Evolutionary conservation across 2,329 filamentous ascomycete species (phyloP).

Genomic region (Aspergillus quadricinctus): DNA sequence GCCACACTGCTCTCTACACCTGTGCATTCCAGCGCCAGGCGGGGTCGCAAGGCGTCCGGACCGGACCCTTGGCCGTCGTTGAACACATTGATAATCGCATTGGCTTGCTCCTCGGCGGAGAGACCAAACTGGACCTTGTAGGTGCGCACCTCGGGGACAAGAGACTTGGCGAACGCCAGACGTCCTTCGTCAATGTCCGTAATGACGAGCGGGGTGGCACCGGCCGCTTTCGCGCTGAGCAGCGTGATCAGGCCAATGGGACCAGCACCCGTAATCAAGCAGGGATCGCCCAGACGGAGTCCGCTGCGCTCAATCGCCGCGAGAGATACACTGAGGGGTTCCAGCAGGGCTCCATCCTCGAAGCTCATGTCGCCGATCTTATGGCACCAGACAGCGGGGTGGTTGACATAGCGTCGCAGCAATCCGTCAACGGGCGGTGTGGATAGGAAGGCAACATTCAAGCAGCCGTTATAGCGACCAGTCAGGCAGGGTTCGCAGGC

Average conservation of each 20-base stretch:
- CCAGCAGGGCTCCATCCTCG: conserved; percentile 85
- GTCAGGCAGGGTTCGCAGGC: conserved; percentile 86
- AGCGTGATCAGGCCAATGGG: conserved; percentile 90
- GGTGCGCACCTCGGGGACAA: conserved; percentile 74
- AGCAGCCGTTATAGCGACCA: conserved; percentile 93
- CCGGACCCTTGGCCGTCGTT: conserved; percentile 43
- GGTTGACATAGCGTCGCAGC: conserved; percentile 87
- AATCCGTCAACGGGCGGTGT: conserved; percentile 87
- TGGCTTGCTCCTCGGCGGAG: conserved; percentile 65
- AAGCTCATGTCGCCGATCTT: conserved; percentile 91
- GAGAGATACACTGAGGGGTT: conserved; percentile 84
- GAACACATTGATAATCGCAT: conserved; percentile 64
- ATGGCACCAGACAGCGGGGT: conserved; percentile 92
- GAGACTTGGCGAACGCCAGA: conserved; percentile 75
- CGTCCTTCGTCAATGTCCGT: conserved; percentile 90
- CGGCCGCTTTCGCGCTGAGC: conserved; percentile 77
- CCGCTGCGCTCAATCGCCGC: conserved; percentile 81
- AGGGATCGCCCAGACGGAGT: conserved; percentile 77
- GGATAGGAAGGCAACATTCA: conserved; percentile 77
- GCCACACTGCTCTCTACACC: conserved; percentile 87
- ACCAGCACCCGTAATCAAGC: conserved; percentile 86
- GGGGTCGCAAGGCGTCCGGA: conserved; percentile 65
- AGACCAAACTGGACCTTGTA: conserved; percentile 50
- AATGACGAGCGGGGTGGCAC: conserved; percentile 85
- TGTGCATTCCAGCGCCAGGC: conserved; percentile 84